Conservation (phyloP, 2,329 filamentous ascomycete genomes). For the Ceratocystis harringtonii region DNA sequence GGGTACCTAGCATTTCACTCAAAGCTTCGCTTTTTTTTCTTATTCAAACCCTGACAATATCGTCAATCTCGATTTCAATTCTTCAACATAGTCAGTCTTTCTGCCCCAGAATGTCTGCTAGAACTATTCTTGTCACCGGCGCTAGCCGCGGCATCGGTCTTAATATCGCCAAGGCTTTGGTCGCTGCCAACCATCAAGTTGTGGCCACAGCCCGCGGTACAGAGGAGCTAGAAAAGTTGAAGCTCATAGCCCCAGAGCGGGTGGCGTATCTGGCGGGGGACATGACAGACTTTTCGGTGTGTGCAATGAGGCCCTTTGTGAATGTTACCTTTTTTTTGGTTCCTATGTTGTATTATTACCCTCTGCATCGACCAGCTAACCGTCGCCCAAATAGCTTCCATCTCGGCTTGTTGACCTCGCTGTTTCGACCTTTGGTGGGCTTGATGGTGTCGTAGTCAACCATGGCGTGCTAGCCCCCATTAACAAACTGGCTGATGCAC, state of each 20-base stretch:
- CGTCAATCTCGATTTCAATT: background rate
- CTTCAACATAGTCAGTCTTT: background rate
- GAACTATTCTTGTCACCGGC: slow-evolving; percentile 55
- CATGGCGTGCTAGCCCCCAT: slow-evolving; percentile 72
- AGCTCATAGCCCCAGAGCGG: slow-evolving; percentile 35
- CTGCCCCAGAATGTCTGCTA: slow-evolving; percentile 40
- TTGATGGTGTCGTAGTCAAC: slow-evolving; percentile 79
- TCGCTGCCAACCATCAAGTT: slow-evolving; percentile 41
- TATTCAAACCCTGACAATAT: background rate
- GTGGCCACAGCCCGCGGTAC: slow-evolving; percentile 42
- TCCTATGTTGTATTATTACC: background rate
- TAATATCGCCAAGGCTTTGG: slow-evolving; percentile 37
- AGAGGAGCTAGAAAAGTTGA: slow-evolving; percentile 35
- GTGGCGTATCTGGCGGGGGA: slow-evolving; percentile 44
- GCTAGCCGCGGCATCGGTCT: slow-evolving; percentile 49
- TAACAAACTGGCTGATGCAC: slow-evolving; percentile 49
- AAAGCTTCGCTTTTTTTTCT: background rate
- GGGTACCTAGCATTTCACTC: background rate
- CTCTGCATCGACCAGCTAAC: slow-evolving; percentile 3
- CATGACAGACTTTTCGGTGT: slow-evolving; percentile 37
- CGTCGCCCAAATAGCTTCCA: slow-evolving; percentile 20
- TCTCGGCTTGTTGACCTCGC: slow-evolving; percentile 50
- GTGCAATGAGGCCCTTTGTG: slow-evolving; percentile 11
- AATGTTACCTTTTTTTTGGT: background rate
- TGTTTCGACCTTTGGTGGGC: slow-evolving; percentile 47